Conservation (phyloP, 169 alveolate species). For the Toxoplasma gondii region DNA sequence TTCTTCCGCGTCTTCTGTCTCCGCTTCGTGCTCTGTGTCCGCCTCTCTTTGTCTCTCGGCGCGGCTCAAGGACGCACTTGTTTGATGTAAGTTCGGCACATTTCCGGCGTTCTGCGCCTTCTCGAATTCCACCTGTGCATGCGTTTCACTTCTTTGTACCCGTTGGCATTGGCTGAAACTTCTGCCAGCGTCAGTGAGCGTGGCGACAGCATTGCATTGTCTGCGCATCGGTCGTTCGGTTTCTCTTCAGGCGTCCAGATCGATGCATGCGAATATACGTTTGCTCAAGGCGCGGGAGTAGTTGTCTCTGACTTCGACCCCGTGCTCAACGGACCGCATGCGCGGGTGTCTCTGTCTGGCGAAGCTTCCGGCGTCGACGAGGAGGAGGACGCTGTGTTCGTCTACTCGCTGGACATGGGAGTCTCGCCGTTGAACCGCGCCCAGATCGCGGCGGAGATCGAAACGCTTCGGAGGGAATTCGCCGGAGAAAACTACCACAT, state of each 20-base stretch:
- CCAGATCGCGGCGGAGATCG: slow-evolving; percentile 33
- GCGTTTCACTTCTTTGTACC: background rate
- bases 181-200: too few species aligned
- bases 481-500: slow-evolving; percentile 43
- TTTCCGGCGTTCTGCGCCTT: too few species aligned
- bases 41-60: too few species aligned
- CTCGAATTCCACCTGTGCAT: too few species aligned
- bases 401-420: slow-evolving; percentile 41
- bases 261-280: slow-evolving; percentile 44
- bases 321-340: background rate
- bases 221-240: background rate
- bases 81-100: too few species aligned
- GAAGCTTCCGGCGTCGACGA: background rate
- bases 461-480: slow-evolving; percentile 31
- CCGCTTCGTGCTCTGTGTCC: too few species aligned
- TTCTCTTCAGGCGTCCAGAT: slow-evolving; percentile 40
- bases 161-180: too few species aligned
- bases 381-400: slow-evolving; percentile 42
- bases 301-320: slow-evolving; percentile 6
- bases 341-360: background rate
- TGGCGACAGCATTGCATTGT: too few species aligned
- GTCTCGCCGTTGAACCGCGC: background rate
- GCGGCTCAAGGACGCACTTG: too few species aligned
- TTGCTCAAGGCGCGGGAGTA: slow-evolving; percentile 52
- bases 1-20: too few species aligned